Evolutionary conservation across 495 filamentous ascomycete species (phyloP).

Genomic region (Hypoxylon fuscum): DNA sequence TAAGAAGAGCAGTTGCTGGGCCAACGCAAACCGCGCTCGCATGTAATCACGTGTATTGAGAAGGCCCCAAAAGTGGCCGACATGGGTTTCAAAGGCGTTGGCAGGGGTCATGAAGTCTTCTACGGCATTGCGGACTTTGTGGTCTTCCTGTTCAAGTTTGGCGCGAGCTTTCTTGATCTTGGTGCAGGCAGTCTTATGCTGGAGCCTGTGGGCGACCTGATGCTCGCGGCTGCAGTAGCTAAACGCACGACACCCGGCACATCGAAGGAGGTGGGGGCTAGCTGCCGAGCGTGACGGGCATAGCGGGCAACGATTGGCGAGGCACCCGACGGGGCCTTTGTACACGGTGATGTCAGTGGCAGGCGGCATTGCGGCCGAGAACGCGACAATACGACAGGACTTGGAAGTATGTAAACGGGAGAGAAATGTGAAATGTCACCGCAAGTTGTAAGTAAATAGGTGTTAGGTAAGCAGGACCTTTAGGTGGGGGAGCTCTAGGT

Average conservation of each 20-base stretch:
- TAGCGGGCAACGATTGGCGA: conserved; percentile 32
- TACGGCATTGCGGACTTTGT: conserved; percentile 41
- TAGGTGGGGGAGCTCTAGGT: background rate
- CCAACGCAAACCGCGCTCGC: conserved; percentile 45
- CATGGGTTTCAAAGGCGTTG: conserved; percentile 47
- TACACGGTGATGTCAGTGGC: conserved; percentile 7
- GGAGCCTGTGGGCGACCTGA: conserved; percentile 49
- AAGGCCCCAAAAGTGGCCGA: conserved; percentile 54
- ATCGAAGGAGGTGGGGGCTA: conserved; percentile 37
- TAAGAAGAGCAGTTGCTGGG: conserved; percentile 42
- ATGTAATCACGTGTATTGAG: conserved; percentile 55
- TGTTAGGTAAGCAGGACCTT: background rate
- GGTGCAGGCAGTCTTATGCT: conserved; percentile 55
- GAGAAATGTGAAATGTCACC: conserved; percentile 1
- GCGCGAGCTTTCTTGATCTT: conserved; percentile 43
- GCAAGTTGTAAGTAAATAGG: background rate
- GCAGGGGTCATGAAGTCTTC: conserved; percentile 42
- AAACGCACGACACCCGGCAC: conserved; percentile 52
- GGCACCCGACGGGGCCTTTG: conserved; percentile 21
- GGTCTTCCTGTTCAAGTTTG: conserved; percentile 42
- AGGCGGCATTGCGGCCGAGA: conserved; percentile 1
- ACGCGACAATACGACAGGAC: background rate
- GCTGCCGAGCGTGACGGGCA: conserved; percentile 21
- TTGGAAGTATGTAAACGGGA: background rate
- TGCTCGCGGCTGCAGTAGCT: conserved; percentile 58